Evolutionary conservation across 1,284 basidiomycete species (phyloP).

Genomic region (Cutaneotrichosporon cutaneum): DNA sequence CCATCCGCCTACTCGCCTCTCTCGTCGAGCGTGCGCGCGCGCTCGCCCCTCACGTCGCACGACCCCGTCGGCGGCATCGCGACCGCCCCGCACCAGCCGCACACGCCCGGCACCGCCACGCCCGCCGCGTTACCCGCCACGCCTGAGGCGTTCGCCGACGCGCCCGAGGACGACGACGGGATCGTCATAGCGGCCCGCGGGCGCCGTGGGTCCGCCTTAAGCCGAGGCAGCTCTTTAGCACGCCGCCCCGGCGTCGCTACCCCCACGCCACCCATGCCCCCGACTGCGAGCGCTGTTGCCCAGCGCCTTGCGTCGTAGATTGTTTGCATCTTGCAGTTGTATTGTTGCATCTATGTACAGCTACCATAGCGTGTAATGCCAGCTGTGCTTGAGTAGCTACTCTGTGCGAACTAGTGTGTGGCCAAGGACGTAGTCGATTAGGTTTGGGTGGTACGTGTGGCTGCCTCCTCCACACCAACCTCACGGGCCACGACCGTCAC

Average conservation of each 20-base stretch:
- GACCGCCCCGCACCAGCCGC: background rate
- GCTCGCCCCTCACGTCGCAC: conserved; percentile 10
- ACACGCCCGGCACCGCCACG: background rate
- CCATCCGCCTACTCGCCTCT: conserved; percentile 10
- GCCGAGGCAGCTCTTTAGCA: background rate
- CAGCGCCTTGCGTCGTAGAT: background rate
- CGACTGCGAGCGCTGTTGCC: background rate
- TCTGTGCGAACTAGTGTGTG: background rate
- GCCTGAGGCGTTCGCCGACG: conserved; percentile 14
- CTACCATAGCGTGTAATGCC: background rate
- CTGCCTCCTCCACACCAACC: no score
- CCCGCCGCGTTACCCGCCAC: background rate
- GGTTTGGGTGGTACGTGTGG: no score
- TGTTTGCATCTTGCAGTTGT: conserved; percentile 2
- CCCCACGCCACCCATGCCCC: background rate
- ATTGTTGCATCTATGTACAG: background rate
- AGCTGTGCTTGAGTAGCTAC: background rate
- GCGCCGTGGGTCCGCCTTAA: conserved; percentile 2
- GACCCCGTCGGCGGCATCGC: conserved; percentile 1
- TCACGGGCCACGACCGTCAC: no score
- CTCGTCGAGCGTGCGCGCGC: conserved; percentile 13
- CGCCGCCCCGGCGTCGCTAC: background rate
- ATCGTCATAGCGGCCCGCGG: conserved; percentile 8
- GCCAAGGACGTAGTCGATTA: no score
- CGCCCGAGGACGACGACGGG: conserved; percentile 12